These are phyloP conservation scores for Cinchona pubescens DNA, from an alignment of 257 asterid species.

Conservation along the genomic window DNA sequence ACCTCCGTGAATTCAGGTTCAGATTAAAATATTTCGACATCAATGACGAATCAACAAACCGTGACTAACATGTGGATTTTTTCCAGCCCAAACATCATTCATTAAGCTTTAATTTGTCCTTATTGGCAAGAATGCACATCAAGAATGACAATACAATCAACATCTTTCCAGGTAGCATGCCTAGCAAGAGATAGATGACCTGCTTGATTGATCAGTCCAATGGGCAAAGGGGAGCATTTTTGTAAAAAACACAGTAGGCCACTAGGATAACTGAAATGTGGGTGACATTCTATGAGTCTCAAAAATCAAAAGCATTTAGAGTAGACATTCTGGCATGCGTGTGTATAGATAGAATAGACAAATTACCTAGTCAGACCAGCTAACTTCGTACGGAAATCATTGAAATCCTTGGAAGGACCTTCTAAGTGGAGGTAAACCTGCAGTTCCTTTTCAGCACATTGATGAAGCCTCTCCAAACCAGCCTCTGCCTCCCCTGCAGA, in stretches of 20 bases:
- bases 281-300: not conserved
- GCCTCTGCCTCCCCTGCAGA: constrained; percentile 94
- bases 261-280: not conserved
- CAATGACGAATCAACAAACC: no score
- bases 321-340: not conserved
- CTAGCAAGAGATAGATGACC: not conserved
- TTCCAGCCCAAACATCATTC: not conserved
- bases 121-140: not conserved
- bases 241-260: not conserved
- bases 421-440: constrained; percentile 54
- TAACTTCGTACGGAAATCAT: constrained; percentile 90
- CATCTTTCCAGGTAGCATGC: not conserved
- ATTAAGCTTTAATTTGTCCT: not conserved
- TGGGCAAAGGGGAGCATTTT: not conserved
- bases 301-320: not conserved
- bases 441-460: constrained; percentile 94
- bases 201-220: not conserved
- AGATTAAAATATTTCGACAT: not conserved
- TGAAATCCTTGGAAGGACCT: constrained; percentile 67
- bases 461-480: constrained; percentile 98
- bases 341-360: not conserved
- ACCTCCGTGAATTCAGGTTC: not conserved
- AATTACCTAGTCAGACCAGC: constrained; percentile 92
- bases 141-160: not conserved
- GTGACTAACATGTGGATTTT: not conserved